These are phyloP conservation scores for Talaromyces liani DNA, from an alignment of 495 filamentous ascomycete species.

Conservation along the genomic window DNA sequence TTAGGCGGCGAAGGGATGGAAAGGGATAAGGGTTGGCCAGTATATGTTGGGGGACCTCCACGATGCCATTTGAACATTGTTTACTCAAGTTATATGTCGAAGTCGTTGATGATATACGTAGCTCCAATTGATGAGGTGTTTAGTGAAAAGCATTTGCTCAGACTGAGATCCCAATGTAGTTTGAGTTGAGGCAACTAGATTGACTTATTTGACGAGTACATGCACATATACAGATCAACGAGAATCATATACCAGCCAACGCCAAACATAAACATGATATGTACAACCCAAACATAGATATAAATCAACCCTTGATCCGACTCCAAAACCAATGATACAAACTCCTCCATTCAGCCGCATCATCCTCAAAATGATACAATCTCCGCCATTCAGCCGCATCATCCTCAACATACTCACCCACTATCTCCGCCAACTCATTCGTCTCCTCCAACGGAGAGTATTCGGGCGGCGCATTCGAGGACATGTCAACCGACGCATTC, in stretches of 20 bases:
- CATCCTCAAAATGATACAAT: conserved; percentile 28
- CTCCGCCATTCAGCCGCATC: conserved; percentile 34
- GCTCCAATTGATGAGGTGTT: too few relatives aligned
- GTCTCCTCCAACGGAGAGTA: conserved; percentile 17
- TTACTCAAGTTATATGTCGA: too few relatives aligned
- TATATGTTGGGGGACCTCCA: too few relatives aligned
- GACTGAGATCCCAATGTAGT: too few relatives aligned
- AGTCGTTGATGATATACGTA: too few relatives aligned
- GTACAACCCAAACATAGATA: neutral
- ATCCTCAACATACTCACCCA: conserved; percentile 41
- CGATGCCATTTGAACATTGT: too few relatives aligned
- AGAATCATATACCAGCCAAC: neutral
- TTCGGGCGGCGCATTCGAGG: conserved; percentile 14
- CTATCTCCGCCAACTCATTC: conserved; percentile 40
- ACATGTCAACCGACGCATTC: conserved; percentile 27
- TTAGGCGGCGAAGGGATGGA: too few relatives aligned
- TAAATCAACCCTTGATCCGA: conserved; percentile 5
- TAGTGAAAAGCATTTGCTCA: too few relatives aligned
- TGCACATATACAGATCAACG: neutral
- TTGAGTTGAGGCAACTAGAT: neutral
- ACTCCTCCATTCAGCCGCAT: conserved; percentile 31
- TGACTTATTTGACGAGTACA: neutral
- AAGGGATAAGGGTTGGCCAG: too few relatives aligned
- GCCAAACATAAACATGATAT: neutral
- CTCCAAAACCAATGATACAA: conserved; percentile 44